phyloP scores from a whole-genome alignment of 2,329 filamentous ascomycete genomes.

The Trichophyton schoenleinii region DNA sequence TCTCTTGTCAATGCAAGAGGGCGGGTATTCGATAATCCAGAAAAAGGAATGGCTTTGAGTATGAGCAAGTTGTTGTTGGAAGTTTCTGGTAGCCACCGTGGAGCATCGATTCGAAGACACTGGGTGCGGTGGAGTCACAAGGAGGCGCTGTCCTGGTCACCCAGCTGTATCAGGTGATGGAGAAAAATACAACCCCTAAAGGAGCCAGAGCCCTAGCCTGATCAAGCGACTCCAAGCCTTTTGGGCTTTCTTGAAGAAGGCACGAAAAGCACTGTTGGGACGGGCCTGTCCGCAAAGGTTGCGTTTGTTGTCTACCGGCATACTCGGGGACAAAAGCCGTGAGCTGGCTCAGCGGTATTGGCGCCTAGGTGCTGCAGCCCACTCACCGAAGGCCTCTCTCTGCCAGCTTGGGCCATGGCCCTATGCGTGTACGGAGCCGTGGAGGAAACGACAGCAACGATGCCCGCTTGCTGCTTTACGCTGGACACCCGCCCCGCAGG shows the following conservation, averaged over 20 bases:
- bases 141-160: not conserved
- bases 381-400: not conserved
- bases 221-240: not conserved
- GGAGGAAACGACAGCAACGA: not conserved
- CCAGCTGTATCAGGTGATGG: slow-evolving; percentile 1
- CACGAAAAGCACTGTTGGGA: not conserved
- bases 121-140: not conserved
- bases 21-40: not conserved
- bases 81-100: slow-evolving; percentile 1
- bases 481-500: slow-evolving; percentile 1
- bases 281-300: not conserved
- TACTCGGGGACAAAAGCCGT: not conserved
- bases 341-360: not conserved
- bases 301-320: not conserved
- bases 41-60: not conserved
- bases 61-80: not conserved
- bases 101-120: not conserved
- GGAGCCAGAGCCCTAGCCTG: slow-evolving; percentile 2
- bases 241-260: not conserved
- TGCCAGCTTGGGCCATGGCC: too few relatives aligned
- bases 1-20: not conserved
- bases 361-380: not conserved
- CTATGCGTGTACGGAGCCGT: not conserved
- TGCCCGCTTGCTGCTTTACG: not conserved
- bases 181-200: not conserved